Evolutionary conservation across 805 yeast species (phyloP), one percentile per base, ranked within the genome.

Genomic region (Teunomyces lycoperdinae): DNA sequence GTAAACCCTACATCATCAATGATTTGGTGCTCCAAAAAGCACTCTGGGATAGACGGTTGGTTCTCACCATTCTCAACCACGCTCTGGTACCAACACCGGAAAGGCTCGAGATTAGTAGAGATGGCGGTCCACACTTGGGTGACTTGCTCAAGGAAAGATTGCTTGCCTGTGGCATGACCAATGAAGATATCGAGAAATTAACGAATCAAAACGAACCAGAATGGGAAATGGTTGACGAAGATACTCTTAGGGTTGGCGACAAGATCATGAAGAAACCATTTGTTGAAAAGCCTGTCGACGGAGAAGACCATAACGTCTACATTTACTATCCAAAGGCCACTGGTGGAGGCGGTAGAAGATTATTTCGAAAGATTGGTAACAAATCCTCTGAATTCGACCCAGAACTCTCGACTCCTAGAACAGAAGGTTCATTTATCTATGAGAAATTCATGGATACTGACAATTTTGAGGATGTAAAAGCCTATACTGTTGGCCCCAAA

Each of bases 211-310:
- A 76, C 27, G 96, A 89, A 63, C 94, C 96, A 0, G 70, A 76
- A 43, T 89, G 96, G 92, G 77, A 77, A 54, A 89, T 94, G 98
- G 68, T 87, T 26, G 95, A 89, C 62, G 73, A 67, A 20, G 95
- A 92, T 50, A 84, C 96, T 2, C 72, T 86, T 40, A 78, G 78
- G 50, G 94, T 87, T 17, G 80, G 87, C 55, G 97, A 95, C 7
- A 66, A 79, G 57, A 71, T 73, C 7, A 71, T 94, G 71, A 76
- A 74, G 35, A 94, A 94, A 63, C 99, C 99, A 5, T 94, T 84
- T 74, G 99, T 94, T 30, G 99, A 94, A 66, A 94, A 94, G 58
- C 99, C 99, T 0, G 98, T 91, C 3, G 97, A 94, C 66, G 99
- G 99, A 46, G 99, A 94, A 68, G 97, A 94, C 67, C 99, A 94